phyloP scores from a whole-genome alignment of 176 grass and related monocot species.

The Carex parvula region DNA sequence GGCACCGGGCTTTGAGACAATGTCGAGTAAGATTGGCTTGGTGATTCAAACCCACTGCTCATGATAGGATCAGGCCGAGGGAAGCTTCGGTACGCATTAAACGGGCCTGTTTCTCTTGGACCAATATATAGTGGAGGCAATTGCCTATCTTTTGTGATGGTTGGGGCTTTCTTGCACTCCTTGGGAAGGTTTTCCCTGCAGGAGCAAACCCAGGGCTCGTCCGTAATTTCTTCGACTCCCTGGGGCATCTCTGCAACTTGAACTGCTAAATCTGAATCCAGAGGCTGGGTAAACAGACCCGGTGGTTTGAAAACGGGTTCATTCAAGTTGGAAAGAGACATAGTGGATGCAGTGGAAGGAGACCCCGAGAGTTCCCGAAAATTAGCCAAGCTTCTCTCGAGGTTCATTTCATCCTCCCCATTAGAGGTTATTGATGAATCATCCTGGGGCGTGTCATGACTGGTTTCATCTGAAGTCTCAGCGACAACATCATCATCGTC shows the following conservation, averaged over 20 bases:
- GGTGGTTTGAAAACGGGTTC: constrained; percentile 34
- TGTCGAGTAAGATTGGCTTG: constrained; percentile 30
- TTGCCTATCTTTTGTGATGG: constrained; percentile 39
- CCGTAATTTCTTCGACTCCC: constrained; percentile 38
- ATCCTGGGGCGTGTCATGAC: constrained; percentile 48
- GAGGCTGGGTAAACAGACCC: constrained; percentile 9
- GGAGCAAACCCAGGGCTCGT: constrained; percentile 54
- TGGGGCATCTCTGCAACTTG: constrained; percentile 30
- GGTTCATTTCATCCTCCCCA: constrained; percentile 45
- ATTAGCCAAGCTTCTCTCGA: constrained; percentile 44
- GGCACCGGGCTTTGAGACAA: constrained; percentile 43
- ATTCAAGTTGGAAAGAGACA: constrained; percentile 51
- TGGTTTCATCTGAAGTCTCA: constrained; percentile 12
- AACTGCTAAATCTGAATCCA: background rate
- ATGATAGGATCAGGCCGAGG: constrained; percentile 35
- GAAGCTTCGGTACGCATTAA: constrained; percentile 56
- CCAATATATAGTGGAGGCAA: constrained; percentile 67
- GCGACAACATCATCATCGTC: background rate
- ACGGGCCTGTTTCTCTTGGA: constrained; percentile 51
- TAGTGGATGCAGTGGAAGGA: constrained; percentile 56
- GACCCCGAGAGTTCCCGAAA: constrained; percentile 42
- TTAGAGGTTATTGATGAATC: constrained; percentile 79
- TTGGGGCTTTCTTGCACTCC: constrained; percentile 38
- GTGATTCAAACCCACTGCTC: constrained; percentile 39
- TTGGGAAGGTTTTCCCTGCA: constrained; percentile 62